These are phyloP conservation scores for Leccinum olivaceopallidum DNA, from an alignment of 768 basidiomycete genomes.

Conservation along the genomic window DNA sequence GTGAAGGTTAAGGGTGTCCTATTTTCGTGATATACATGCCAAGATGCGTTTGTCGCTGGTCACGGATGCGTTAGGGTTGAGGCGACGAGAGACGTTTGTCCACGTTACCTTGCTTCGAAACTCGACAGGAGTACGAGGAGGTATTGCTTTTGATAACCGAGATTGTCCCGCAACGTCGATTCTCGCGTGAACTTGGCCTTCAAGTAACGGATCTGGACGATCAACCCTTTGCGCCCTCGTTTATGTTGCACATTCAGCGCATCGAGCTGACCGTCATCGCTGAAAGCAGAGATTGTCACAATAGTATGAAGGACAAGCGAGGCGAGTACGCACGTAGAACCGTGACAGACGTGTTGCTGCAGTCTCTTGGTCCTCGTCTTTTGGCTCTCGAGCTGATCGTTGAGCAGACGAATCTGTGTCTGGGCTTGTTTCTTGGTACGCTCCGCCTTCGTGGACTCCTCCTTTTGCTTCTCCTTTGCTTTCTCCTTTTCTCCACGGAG, in stretches of 20 bases:
- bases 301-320: background rate
- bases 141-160: constrained; percentile 88
- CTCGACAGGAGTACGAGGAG: constrained; percentile 70
- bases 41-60: constrained; percentile 68
- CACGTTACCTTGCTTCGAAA: constrained; percentile 64
- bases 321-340: constrained; percentile 49
- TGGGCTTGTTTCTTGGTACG: constrained; percentile 66
- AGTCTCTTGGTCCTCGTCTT: constrained; percentile 42
- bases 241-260: constrained; percentile 68
- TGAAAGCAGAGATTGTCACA: constrained; percentile 3
- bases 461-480: constrained; percentile 37
- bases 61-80: constrained; percentile 4
- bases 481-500: constrained; percentile 69
- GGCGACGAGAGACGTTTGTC: background rate
- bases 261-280: constrained; percentile 55
- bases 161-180: constrained; percentile 69
- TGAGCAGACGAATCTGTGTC: constrained; percentile 63
- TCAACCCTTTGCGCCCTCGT: constrained; percentile 85
- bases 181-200: constrained; percentile 92
- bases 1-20: constrained; percentile 57
- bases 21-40: constrained; percentile 69
- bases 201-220: constrained; percentile 88
- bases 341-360: constrained; percentile 50
- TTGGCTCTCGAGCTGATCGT: constrained; percentile 60
- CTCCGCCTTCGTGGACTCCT: constrained; percentile 57